Percentiles rank a stretch among this genome's conserved stretches.
phyloP scores from a whole-genome alignment of 345 rosid species.

The Hibiscus mutabilis region DNA sequence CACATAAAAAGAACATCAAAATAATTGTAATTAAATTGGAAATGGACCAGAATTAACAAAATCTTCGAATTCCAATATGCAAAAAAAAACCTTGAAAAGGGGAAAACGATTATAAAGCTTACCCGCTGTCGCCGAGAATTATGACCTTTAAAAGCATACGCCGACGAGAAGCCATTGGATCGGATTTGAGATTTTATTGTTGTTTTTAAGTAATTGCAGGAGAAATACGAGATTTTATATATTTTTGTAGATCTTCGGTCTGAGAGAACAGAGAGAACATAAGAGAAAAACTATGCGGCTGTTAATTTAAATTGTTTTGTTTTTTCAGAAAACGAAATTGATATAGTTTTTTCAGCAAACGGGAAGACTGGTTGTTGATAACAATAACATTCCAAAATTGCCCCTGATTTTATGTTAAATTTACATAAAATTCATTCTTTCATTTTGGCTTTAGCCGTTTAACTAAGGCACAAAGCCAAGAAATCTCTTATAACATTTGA shows the following conservation, averaged over 20 bases:
- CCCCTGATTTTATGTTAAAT: no score
- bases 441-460: no score
- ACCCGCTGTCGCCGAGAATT: conserved; percentile 91
- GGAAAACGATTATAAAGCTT: neutral
- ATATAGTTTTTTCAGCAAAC: no score
- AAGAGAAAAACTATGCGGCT: neutral
- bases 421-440: no score
- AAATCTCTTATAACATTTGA: no score
- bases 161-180: conserved; percentile 63
- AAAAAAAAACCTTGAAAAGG: no score
- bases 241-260: neutral
- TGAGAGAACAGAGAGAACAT: neutral
- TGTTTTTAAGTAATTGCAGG: neutral
- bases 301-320: neutral
- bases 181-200: neutral
- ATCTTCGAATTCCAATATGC: neutral
- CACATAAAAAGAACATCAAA: neutral
- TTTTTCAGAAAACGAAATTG: neutral
- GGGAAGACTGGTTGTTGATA: no score
- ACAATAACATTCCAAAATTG: no score
- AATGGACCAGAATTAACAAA: neutral
- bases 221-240: neutral
- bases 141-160: conserved; percentile 78
- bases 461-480: no score
- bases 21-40: neutral